These are phyloP conservation scores for Fusarium bactridioides DNA, from an alignment of 2,329 filamentous ascomycete species.

Conservation along the genomic window DNA sequence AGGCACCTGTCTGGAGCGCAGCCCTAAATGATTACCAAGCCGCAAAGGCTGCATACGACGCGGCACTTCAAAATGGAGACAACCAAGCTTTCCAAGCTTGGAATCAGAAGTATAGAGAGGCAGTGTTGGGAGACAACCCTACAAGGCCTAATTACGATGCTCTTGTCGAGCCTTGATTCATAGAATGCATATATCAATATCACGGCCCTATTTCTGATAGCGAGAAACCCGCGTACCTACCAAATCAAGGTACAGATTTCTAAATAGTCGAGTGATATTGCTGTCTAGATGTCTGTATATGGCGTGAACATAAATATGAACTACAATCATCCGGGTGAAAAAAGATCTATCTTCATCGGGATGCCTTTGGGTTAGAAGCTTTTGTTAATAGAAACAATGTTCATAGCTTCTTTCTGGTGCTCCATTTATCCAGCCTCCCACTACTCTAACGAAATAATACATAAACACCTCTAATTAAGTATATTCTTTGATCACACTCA, in stretches of 20 bases:
- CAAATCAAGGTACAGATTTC: neutral
- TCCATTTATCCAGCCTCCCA: no score
- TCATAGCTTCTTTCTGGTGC: no score
- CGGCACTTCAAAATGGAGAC: neutral
- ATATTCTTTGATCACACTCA: neutral
- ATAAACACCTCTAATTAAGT: neutral
- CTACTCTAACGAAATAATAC: no score
- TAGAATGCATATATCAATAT: neutral
- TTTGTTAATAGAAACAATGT: no score
- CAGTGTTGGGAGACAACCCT: neutral
- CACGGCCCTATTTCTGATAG: accelerated
- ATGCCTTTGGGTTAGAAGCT: no score
- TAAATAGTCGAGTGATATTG: neutral
- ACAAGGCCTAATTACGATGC: accelerated
- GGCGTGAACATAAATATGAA: no score
- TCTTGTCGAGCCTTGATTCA: neutral
- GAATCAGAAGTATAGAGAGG: neutral
- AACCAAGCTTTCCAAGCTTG: neutral
- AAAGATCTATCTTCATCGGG: no score
- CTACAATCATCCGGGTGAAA: no score
- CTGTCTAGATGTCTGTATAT: no score
- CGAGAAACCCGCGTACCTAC: accelerated
- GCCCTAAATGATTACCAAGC: accelerated
- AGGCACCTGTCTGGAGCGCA: neutral
- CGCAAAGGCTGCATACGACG: neutral